These are phyloP conservation scores for Rosa hybrid DNA, from an alignment of 331 rosid genomes.

Conservation along the genomic window DNA sequence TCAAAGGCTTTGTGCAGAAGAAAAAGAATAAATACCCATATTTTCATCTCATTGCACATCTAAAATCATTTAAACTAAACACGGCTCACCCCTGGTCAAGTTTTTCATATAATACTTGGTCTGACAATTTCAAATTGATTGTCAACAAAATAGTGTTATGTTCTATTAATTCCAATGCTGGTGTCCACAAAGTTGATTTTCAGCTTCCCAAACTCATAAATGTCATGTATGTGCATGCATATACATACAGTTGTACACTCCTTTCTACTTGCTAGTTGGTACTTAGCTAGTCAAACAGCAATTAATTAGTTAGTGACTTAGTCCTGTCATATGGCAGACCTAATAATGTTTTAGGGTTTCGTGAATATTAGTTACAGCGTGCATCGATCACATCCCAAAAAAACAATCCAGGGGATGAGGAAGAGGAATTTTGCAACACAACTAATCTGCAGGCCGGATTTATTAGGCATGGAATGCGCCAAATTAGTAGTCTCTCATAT, in stretches of 20 bases:
- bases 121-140: background rate
- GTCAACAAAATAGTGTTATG: background rate
- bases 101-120: background rate
- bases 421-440: background rate
- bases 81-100: background rate
- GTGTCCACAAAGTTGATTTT: background rate
- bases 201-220: background rate
- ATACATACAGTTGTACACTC: background rate
- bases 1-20: no score
- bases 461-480: background rate
- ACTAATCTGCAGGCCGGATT: background rate
- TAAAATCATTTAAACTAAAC: background rate
- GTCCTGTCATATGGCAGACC: background rate
- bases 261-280: no score
- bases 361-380: background rate
- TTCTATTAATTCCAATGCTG: background rate
- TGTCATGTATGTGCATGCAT: background rate
- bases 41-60: no score
- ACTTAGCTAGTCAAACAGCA: background rate
- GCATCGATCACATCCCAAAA: background rate
- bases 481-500: background rate
- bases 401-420: background rate
- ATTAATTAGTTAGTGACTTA: background rate
- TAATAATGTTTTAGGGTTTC: background rate
- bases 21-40: no score